phyloP scores from a whole-genome alignment of 2,329 filamentous ascomycete species.

The Akanthomyces lecanii region DNA sequence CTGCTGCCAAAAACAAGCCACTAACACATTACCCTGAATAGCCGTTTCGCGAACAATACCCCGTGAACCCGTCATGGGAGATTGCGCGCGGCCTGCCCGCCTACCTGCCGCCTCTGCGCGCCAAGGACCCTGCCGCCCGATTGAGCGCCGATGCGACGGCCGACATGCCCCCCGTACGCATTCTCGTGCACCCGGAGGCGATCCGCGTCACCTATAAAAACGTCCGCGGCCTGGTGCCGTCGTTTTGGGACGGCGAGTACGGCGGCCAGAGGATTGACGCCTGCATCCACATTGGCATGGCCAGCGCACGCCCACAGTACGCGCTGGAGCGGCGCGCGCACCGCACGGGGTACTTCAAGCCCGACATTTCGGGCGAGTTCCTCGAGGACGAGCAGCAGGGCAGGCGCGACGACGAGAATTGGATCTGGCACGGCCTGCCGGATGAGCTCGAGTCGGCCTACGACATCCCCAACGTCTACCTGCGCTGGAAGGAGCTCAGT shows the following conservation, averaged over 20 bases:
- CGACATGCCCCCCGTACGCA: slow-evolving; percentile 48
- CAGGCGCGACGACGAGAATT: slow-evolving; percentile 40
- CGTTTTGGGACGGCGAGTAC: slow-evolving; percentile 49
- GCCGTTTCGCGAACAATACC: slow-evolving; percentile 71
- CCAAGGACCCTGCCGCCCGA: slow-evolving; percentile 35
- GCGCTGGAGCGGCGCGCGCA: slow-evolving; percentile 67
- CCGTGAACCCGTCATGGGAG: slow-evolving; percentile 75
- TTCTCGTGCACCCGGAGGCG: slow-evolving; percentile 61
- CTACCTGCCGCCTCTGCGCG: slow-evolving; percentile 51
- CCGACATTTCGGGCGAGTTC: slow-evolving; percentile 64
- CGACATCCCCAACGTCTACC: slow-evolving; percentile 53
- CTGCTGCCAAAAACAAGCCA: no score
- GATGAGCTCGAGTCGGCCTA: slow-evolving; percentile 53
- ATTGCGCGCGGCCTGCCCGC: slow-evolving; percentile 67
- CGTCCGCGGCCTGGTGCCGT: slow-evolving; percentile 60
- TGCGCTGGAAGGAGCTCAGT: slow-evolving; percentile 49
- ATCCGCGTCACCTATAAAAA: slow-evolving; percentile 68
- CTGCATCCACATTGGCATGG: slow-evolving; percentile 77
- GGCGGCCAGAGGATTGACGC: slow-evolving; percentile 52
- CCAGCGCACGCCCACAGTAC: slow-evolving; percentile 60
- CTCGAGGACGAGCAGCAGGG: slow-evolving; percentile 51
- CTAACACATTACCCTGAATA: slow-evolving; percentile 30
- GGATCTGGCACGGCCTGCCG: slow-evolving; percentile 53
- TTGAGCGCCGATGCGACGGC: slow-evolving; percentile 24
- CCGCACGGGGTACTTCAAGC: slow-evolving; percentile 65